Evolutionary conservation across 345 rosid species (phyloP).

Genomic region (Eucalyptus polybractea): DNA sequence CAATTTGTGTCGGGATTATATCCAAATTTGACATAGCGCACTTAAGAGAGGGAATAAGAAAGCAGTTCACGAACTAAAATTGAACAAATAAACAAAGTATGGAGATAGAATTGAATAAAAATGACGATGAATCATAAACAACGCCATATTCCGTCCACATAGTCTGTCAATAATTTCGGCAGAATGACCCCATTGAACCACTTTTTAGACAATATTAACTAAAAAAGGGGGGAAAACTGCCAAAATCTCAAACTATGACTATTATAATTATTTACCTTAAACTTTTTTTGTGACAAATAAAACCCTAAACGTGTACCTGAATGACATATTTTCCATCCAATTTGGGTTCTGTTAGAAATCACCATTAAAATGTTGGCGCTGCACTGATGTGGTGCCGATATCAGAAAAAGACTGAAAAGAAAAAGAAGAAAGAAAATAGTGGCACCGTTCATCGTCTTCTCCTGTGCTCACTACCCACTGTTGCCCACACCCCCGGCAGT

Average conservation of each 20-base stretch:
- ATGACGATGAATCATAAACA: background rate
- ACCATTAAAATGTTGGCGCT: no score
- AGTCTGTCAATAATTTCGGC: rapidly evolving
- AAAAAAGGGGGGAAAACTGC: rapidly evolving
- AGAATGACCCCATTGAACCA: background rate
- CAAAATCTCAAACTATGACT: no score
- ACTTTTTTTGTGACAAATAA: rapidly evolving
- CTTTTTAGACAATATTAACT: background rate
- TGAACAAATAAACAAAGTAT: background rate
- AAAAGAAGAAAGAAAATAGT: no score
- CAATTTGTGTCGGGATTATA: background rate
- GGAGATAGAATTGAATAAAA: background rate
- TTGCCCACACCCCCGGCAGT: no score
- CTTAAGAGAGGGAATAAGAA: background rate
- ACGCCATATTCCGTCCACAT: background rate
- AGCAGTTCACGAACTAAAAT: background rate
- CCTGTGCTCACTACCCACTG: no score
- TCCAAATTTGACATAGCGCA: background rate
- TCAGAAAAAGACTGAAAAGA: no score
- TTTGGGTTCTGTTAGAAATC: no score
- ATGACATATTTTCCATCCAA: no score
- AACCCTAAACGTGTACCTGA: rapidly evolving
- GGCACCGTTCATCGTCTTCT: no score
- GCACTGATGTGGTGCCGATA: no score
- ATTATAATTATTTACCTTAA: no score